Evolutionary conservation across 352 stramenopile species (phyloP).

Genomic region (Phytopythium boreale): DNA sequence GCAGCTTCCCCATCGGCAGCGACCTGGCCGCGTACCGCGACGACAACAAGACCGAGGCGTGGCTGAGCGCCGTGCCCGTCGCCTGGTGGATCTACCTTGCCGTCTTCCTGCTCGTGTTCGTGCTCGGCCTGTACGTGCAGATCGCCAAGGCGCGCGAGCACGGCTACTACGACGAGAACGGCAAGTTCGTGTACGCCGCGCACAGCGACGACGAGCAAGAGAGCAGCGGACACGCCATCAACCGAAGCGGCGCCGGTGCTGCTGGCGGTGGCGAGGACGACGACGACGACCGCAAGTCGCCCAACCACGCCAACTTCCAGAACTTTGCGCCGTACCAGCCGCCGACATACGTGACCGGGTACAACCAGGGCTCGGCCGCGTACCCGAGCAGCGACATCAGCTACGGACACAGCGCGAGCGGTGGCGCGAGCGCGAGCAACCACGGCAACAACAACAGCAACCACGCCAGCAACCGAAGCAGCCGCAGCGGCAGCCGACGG

Average conservation of each 20-base stretch:
- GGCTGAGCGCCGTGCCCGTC: conserved; percentile 35
- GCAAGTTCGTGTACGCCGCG: conserved; percentile 11
- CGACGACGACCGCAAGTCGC: conserved; percentile 8
- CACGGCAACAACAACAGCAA: conserved; percentile 2
- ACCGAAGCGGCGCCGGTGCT: background rate
- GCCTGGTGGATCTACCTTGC: conserved; percentile 69
- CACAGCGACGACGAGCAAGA: conserved; percentile 7
- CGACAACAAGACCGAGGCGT: conserved; percentile 16
- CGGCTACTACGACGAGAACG: conserved; percentile 14
- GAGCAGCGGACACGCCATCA: background rate
- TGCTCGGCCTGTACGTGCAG: conserved; percentile 35
- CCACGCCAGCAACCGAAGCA: background rate
- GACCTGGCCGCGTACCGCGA: conserved; percentile 45
- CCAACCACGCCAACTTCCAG: conserved; percentile 9
- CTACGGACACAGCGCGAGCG: background rate
- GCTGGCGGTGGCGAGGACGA: background rate
- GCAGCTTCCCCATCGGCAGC: conserved; percentile 54
- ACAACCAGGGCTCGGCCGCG: background rate
- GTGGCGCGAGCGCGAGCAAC: background rate
- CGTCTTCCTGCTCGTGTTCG: conserved; percentile 43
- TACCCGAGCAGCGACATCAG: conserved; percentile 3
- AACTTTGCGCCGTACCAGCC: conserved; percentile 9
- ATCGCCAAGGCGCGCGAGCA: conserved; percentile 28
- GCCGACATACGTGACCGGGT: background rate
- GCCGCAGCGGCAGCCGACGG: background rate